Conservation (phyloP, 805 yeast genomes). For the Starmera quercuum region DNA sequence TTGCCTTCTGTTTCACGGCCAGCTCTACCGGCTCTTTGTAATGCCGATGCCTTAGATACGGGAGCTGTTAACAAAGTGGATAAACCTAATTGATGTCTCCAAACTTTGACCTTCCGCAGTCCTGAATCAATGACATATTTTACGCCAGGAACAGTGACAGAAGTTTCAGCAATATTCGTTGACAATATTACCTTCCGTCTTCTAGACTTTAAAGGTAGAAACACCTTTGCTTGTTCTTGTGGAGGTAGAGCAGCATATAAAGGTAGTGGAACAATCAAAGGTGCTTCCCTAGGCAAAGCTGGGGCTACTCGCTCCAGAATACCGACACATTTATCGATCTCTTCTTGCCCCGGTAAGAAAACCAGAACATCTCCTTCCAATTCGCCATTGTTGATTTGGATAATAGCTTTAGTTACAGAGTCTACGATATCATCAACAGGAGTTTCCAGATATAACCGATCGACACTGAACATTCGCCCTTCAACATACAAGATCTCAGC, state of each 20-base stretch:
- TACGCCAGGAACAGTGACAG: slow-evolving; percentile 92
- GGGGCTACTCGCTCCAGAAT: slow-evolving; percentile 55
- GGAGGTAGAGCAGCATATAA: slow-evolving; percentile 93
- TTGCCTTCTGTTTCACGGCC: slow-evolving; percentile 96
- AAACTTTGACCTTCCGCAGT: slow-evolving; percentile 83
- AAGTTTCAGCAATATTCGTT: slow-evolving; percentile 96
- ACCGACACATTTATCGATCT: slow-evolving; percentile 78
- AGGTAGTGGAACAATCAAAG: slow-evolving; percentile 70
- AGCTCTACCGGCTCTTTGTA: slow-evolving; percentile 97
- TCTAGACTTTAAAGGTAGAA: slow-evolving; percentile 52
- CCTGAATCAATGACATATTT: slow-evolving; percentile 92
- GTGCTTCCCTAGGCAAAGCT: slow-evolving; percentile 65
- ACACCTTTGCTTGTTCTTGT: slow-evolving; percentile 72
- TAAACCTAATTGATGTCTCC: slow-evolving; percentile 88
- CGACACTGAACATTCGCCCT: slow-evolving; percentile 85
- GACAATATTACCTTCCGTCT: slow-evolving; percentile 83
- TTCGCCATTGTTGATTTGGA: slow-evolving; percentile 75
- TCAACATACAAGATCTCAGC: slow-evolving; percentile 29
- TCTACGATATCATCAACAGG: slow-evolving; percentile 82
- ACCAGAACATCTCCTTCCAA: slow-evolving; percentile 81
- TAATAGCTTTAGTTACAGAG: slow-evolving; percentile 60
- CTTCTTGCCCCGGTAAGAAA: slow-evolving; percentile 95
- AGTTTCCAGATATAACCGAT: slow-evolving; percentile 53
- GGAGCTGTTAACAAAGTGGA: slow-evolving; percentile 92
- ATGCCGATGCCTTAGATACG: slow-evolving; percentile 88